phyloP scores from a whole-genome alignment of 2,329 filamentous ascomycete species.

The Leptographium wingfieldii region DNA sequence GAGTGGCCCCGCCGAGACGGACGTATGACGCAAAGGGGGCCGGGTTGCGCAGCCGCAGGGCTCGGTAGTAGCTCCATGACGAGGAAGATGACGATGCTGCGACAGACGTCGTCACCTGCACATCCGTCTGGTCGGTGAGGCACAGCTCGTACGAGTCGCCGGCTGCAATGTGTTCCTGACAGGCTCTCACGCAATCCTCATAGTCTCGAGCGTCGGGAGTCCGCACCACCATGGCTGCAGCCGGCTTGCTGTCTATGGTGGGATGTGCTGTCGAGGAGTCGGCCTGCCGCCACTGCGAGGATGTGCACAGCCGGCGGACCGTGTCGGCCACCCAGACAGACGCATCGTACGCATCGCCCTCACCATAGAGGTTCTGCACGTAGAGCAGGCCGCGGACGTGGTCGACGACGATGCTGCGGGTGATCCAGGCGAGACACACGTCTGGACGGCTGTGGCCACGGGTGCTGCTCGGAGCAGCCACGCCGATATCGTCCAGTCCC shows the following conservation, averaged over 20 bases:
- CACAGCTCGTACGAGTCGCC: slow-evolving; percentile 82
- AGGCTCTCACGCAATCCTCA: slow-evolving; percentile 51
- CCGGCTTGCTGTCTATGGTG: not conserved
- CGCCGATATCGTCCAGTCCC: slow-evolving; percentile 49
- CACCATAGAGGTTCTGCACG: slow-evolving; percentile 49
- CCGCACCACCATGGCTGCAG: slow-evolving; percentile 16
- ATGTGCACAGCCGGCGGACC: slow-evolving; percentile 17
- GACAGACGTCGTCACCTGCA: slow-evolving; percentile 30
- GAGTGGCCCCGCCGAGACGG: slow-evolving; percentile 53
- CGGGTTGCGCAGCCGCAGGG: slow-evolving; percentile 58
- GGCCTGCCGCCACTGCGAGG: slow-evolving; percentile 16
- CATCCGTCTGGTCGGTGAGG: slow-evolving; percentile 61
- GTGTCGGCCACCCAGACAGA: slow-evolving; percentile 32
- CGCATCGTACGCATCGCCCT: not conserved
- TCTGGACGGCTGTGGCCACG: slow-evolving; percentile 44
- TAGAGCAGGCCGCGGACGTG: slow-evolving; percentile 49
- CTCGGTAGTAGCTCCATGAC: slow-evolving; percentile 60
- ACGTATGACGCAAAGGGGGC: slow-evolving; percentile 79
- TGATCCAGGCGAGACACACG: slow-evolving; percentile 63
- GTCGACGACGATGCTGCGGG: slow-evolving; percentile 66
- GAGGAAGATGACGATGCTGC: slow-evolving; percentile 20
- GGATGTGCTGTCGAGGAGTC: not conserved
- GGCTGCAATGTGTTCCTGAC: slow-evolving; percentile 58
- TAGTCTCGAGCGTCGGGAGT: slow-evolving; percentile 40
- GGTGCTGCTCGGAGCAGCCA: slow-evolving; percentile 20